Conservation (phyloP, 352 stramenopile species). For the Phytopythium kandeliae region DNA sequence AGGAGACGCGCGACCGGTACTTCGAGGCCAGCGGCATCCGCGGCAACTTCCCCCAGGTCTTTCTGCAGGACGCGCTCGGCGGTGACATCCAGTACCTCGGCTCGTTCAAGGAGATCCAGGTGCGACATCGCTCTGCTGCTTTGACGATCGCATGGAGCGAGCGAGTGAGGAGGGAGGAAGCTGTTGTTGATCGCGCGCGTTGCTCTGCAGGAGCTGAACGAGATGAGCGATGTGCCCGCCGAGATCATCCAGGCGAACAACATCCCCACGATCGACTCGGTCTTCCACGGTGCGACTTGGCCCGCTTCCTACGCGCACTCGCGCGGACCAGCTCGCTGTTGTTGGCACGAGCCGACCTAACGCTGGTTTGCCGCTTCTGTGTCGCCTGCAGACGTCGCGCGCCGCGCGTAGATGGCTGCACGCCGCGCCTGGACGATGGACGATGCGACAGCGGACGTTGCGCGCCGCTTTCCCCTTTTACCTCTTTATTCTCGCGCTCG, state of each 20-base stretch:
- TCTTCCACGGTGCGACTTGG: constrained; percentile 74
- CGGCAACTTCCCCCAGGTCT: constrained; percentile 85
- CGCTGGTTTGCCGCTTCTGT: background rate
- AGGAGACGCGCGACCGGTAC: constrained; percentile 61
- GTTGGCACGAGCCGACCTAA: no score
- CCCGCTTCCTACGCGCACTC: no score
- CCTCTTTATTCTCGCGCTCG: constrained; percentile 15
- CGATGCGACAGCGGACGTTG: background rate
- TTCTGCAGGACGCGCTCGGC: constrained; percentile 51
- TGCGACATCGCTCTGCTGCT: constrained; percentile 13
- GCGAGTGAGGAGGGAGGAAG: no score
- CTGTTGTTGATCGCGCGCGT: background rate
- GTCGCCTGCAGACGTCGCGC: constrained; percentile 6
- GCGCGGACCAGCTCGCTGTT: no score
- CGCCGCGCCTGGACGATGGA: background rate
- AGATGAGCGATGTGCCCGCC: constrained; percentile 72
- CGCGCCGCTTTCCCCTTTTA: no score
- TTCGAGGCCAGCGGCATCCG: constrained; percentile 76
- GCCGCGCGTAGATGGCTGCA: constrained; percentile 1
- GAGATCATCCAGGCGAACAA: constrained; percentile 78
- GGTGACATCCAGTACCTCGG: constrained; percentile 58
- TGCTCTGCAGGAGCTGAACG: constrained; percentile 61
- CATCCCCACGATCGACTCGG: constrained; percentile 55
- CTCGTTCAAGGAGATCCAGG: constrained; percentile 79
- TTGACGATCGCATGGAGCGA: no score